These are phyloP conservation scores for Volvox africanus DNA, from an alignment of 139 green algal species.

Conservation along the genomic window DNA sequence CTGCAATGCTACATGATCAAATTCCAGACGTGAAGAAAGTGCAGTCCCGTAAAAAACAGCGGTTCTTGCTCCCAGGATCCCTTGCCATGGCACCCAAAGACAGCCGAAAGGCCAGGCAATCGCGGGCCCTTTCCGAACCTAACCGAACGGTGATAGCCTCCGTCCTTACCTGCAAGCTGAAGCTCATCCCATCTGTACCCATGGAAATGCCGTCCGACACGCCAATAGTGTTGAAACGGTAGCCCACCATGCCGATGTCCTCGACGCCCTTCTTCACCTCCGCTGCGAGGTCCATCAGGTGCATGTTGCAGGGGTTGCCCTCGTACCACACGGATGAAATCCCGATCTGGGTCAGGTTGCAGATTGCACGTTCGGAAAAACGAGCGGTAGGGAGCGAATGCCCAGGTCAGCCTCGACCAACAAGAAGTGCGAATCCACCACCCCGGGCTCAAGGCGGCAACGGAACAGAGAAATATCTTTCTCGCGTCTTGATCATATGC, in stretches of 20 bases:
- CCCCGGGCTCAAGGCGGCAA: too few species aligned
- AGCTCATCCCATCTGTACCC: slow-evolving; percentile 99
- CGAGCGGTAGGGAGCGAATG: background rate
- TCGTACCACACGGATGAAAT: slow-evolving; percentile 98
- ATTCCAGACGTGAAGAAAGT: too few species aligned
- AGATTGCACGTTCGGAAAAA: background rate
- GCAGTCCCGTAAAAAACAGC: too few species aligned
- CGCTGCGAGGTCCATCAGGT: slow-evolving; percentile 93
- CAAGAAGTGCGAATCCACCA: background rate
- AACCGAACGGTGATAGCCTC: too few species aligned
- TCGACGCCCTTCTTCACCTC: slow-evolving; percentile 95
- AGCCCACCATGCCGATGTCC: slow-evolving; percentile 89
- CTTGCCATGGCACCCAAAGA: too few species aligned
- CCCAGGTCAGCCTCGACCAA: background rate
- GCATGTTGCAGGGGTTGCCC: slow-evolving; percentile 99
- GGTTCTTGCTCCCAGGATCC: too few species aligned
- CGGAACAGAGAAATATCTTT: too few species aligned
- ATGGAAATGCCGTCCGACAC: slow-evolving; percentile 98
- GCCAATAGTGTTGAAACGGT: slow-evolving; percentile 95
- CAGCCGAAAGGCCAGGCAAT: too few species aligned
- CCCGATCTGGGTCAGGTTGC: slow-evolving; percentile 76
- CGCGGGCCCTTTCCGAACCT: too few species aligned
- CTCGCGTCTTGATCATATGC: background rate
- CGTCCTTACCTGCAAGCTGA: slow-evolving; percentile 77
- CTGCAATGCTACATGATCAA: too few species aligned